Percentiles rank a stretch among this genome's conserved stretches.
These are phyloP conservation scores for Setaria viridis DNA, from an alignment of 202 grass and related monocot species.

Conservation along the genomic window DNA sequence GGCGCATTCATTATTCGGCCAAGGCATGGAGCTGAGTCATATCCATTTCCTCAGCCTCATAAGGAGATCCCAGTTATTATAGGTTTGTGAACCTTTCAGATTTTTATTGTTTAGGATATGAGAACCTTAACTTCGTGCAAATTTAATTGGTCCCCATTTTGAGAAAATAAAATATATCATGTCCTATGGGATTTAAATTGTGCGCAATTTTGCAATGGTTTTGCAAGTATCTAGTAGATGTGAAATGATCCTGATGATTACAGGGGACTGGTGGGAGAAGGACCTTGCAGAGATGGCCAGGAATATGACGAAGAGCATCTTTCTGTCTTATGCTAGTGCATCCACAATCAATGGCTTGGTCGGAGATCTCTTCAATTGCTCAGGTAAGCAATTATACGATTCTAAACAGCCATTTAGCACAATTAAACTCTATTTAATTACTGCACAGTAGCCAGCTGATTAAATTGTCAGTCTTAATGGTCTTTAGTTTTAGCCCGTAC, in stretches of 20 bases:
- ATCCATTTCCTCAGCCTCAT: constrained; percentile 53
- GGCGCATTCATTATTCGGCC: constrained; percentile 53
- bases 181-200: background rate
- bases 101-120: background rate
- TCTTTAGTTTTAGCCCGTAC: background rate
- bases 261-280: constrained; percentile 67
- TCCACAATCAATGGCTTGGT: background rate
- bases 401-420: background rate
- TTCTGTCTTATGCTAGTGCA: background rate
- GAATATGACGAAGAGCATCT: background rate
- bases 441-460: background rate
- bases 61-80: constrained; percentile 50
- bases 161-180: background rate
- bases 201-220: too few relatives aligned
- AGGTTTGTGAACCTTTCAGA: constrained; percentile 24
- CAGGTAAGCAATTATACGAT: background rate
- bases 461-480: too few relatives aligned
- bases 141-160: too few relatives aligned
- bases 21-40: background rate
- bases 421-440: background rate
- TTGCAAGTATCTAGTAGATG: too few relatives aligned
- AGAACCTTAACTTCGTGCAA: background rate
- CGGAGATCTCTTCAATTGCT: background rate
- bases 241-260: background rate
- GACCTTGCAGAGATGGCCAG: background rate